Conservation (phyloP, 352 stramenopile genomes). For the Globisporangium echinulatum region DNA sequence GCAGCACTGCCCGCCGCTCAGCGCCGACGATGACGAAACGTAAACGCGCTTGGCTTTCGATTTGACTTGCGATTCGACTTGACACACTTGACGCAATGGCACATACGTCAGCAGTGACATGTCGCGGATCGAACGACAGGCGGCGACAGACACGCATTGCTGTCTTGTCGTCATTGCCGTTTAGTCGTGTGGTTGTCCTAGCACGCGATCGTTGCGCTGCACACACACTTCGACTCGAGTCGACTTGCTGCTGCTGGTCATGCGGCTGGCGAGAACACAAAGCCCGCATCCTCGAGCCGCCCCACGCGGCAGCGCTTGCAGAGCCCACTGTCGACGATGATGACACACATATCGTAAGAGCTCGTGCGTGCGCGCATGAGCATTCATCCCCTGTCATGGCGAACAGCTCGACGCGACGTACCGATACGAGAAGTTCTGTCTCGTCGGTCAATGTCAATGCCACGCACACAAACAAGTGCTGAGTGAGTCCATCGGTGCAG, state of each 20-base stretch:
- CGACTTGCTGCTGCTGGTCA: background rate
- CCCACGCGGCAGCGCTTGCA: slow-evolving; percentile 62
- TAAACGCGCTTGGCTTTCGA: slow-evolving; percentile 7
- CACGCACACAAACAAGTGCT: background rate
- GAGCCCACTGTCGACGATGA: slow-evolving; percentile 31
- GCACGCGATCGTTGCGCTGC: background rate
- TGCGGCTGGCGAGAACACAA: slow-evolving; percentile 24
- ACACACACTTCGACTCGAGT: background rate
- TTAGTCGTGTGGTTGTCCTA: too few relatives aligned
- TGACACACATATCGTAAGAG: background rate
- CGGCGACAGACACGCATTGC: too few relatives aligned
- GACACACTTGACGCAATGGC: background rate
- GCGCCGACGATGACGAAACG: slow-evolving; percentile 45
- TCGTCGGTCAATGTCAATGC: background rate
- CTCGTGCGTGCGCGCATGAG: background rate
- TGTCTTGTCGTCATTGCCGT: too few relatives aligned
- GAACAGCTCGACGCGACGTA: slow-evolving; percentile 3
- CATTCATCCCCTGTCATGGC: background rate
- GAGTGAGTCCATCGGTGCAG: background rate
- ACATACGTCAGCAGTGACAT: background rate
- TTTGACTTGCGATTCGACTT: background rate
- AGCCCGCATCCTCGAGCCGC: slow-evolving; percentile 53
- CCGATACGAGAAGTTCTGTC: slow-evolving; percentile 71
- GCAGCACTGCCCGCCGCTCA: slow-evolving; percentile 45
- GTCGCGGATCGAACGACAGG: background rate